Base-by-base conservation (phyloP, 1,139 yeast species). In the Candida sp. region DNA sequence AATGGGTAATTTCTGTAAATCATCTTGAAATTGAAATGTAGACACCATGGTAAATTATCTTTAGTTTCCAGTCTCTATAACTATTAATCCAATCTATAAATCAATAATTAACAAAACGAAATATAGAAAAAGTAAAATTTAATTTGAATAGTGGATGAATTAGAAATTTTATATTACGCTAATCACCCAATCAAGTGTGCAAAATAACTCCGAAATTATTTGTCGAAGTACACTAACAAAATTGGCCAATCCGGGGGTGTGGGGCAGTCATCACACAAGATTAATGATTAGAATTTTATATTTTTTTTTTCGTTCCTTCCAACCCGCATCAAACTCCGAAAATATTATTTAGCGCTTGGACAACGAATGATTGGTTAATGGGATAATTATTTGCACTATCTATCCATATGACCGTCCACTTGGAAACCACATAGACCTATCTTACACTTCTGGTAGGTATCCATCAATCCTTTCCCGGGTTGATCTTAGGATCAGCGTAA, bases 1-100 rank as follows among this genome's bases (percentile, higher is more conserved):
- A 39, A 89, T 87, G 12, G 97, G 97, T 32, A 89, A 71, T 58
- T 81, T 82, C 45, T 73, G 64, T 46, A 85, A 70, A 44, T 71
- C 63, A 45, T 72, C 77, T 60, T 85, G 93, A 57, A 69, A 68
- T 41, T 76, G 75, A 55, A 70, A 84, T 4, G 90, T 83, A 56
- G 59, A 56, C 45, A 43, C 51, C 22, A 22, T 35, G 21, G n/a
- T 35, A 2, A 21, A 22, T 21, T 11, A n/a, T 2, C 19, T 11
- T 9, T 11, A 32, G 12, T 32, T 32, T 15, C 19, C 19, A 15
- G 19, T 15, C 3, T 15, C 19, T 15, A 15, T 15, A 15, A 15
- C 19, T 15, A 15, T 15, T 15, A 15, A 15, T 15, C 19, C 19
- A 15, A 15, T 15, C 19, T 15, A 2, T 15, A 15, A 15, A 15